phyloP scores from a whole-genome alignment of 2,329 filamentous ascomycete species.

The Stagonosporopsis tanaceti region DNA sequence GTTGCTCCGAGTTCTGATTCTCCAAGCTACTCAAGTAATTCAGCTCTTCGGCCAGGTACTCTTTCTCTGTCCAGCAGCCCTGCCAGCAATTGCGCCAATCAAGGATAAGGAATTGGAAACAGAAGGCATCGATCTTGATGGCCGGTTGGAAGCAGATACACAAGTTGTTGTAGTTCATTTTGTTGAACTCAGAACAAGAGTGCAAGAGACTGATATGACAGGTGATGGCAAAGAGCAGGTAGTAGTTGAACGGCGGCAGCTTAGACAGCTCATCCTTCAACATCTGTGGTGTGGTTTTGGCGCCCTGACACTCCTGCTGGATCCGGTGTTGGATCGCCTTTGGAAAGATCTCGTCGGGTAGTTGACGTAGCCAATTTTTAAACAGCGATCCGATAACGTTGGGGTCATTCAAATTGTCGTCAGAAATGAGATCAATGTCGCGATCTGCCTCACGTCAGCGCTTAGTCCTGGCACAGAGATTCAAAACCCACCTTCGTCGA shows the following conservation, averaged over 20 bases:
- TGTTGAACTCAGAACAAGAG: constrained; percentile 93
- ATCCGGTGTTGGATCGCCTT: constrained; percentile 83
- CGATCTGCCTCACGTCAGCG: constrained; percentile 63
- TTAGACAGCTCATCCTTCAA: constrained; percentile 92
- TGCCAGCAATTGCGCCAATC: constrained; percentile 98
- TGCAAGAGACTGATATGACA: constrained; percentile 92
- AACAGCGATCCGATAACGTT: constrained; percentile 97
- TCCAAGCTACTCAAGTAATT: constrained; percentile 37
- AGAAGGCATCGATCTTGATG: constrained; percentile 94
- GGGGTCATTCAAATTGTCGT: constrained; percentile 89
- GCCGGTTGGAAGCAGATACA: constrained; percentile 98
- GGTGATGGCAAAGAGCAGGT: constrained; percentile 95
- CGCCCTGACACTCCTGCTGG: constrained; percentile 78
- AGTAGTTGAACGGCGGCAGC: constrained; percentile 96
- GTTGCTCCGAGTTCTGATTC: constrained; percentile 17
- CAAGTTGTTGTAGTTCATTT: constrained; percentile 96
- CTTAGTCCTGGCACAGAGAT: not conserved
- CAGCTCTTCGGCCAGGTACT: constrained; percentile 58
- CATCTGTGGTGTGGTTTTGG: constrained; percentile 81
- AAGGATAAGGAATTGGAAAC: constrained; percentile 93
- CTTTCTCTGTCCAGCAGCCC: constrained; percentile 89
- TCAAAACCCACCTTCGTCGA: constrained; percentile 75
- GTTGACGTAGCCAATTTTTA: constrained; percentile 92
- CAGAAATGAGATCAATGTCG: constrained; percentile 89
- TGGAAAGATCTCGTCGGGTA: constrained; percentile 94